These are phyloP conservation scores for Auxenochlorella pyrenoidosa DNA, from an alignment of 139 green algal species.

Conservation along the genomic window DNA sequence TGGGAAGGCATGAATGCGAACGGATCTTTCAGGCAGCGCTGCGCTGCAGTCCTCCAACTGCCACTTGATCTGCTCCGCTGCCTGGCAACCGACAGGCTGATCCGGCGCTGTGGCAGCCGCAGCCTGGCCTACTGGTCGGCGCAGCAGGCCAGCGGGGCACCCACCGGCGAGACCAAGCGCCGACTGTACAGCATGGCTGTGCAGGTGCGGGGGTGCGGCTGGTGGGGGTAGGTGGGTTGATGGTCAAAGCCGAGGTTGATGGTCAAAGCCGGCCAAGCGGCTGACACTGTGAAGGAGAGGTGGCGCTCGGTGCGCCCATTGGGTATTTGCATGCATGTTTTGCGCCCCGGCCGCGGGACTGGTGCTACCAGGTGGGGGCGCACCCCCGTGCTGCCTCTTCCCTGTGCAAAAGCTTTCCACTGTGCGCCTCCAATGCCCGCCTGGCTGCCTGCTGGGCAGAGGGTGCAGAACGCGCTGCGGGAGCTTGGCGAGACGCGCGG, in stretches of 20 bases:
- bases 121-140: conserved; percentile 14
- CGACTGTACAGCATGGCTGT: background rate
- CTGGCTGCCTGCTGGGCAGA: background rate
- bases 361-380: background rate
- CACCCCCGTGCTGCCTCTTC: background rate
- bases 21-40: too few species aligned
- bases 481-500: background rate
- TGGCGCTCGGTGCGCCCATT: too few species aligned
- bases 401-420: too few species aligned
- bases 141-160: conserved; percentile 14
- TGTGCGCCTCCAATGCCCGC: too few species aligned
- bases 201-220: background rate
- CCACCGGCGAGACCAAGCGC: background rate
- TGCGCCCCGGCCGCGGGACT: background rate
- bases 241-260: too few species aligned
- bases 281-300: background rate
- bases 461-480: conserved; percentile 6
- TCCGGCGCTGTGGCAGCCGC: background rate
- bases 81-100: background rate
- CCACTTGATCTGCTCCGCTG: too few species aligned
- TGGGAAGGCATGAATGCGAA: too few species aligned
- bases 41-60: too few species aligned
- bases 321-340: background rate
- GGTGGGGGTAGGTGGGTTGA: background rate
- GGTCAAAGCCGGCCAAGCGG: too few species aligned